A percentile compares a stretch with the other conserved stretches of the same genome.
phyloP scores from a whole-genome alignment of 768 basidiomycete genomes.

The Filobasidium floriforme region DNA sequence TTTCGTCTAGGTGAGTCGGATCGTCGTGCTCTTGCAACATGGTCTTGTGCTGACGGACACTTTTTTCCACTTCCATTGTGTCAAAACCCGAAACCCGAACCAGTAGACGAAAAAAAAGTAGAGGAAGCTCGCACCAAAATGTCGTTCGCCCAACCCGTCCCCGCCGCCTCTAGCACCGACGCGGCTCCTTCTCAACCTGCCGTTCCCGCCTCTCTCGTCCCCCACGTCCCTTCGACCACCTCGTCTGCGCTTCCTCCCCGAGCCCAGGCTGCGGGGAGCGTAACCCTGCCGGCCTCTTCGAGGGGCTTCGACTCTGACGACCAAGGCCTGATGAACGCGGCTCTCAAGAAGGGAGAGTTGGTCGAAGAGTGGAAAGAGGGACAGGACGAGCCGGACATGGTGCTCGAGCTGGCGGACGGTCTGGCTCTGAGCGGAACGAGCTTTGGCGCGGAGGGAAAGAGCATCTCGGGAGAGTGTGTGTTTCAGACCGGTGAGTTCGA shows the following conservation, averaged over 20 bases:
- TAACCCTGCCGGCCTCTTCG: slow-evolving; percentile 41
- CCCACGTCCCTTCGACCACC: slow-evolving; percentile 4
- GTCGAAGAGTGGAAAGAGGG: slow-evolving; percentile 31
- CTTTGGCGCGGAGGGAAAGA: slow-evolving; percentile 86
- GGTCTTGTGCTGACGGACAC: no score
- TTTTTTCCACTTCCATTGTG: no score
- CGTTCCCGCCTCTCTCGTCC: neutral
- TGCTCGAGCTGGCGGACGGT: slow-evolving; percentile 85
- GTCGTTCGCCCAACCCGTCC: slow-evolving; percentile 29
- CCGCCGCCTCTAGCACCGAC: slow-evolving; percentile 21
- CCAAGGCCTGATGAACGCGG: slow-evolving; percentile 7
- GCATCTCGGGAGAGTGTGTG: slow-evolving; percentile 93
- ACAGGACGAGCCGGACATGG: slow-evolving; percentile 46
- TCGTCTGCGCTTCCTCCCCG: neutral
- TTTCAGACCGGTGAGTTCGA: slow-evolving; percentile 84
- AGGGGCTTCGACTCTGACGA: slow-evolving; percentile 37
- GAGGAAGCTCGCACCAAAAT: slow-evolving; percentile 10
- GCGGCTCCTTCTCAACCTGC: neutral
- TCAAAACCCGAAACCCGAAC: no score
- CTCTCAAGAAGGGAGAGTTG: slow-evolving; percentile 12
- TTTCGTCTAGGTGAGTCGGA: no score
- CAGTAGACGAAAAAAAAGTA: neutral
- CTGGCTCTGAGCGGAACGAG: slow-evolving; percentile 78
- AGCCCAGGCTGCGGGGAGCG: slow-evolving; percentile 17
- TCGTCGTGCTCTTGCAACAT: no score